Evolutionary conservation across 2,329 filamentous ascomycete species (phyloP), one percentile per base, ranked within the genome.

Genomic region (Pseudogymnoascus sp.): DNA sequence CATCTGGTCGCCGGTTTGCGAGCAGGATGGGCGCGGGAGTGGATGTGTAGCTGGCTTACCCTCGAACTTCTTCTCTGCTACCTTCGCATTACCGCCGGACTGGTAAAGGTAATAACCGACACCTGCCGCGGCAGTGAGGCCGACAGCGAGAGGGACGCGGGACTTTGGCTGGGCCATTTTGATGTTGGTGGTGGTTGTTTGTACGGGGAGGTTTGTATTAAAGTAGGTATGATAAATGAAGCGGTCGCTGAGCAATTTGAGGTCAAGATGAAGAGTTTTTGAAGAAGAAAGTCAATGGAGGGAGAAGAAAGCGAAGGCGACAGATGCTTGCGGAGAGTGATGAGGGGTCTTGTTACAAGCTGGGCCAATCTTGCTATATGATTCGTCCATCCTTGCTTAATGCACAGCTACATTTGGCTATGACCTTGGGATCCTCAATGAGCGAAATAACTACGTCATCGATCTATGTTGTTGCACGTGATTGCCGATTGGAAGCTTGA

Each of bases 51-150:
- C 55, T 15, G 25, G 78, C 86, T 51, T 78, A 96, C 93, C 84
- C 80, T 96, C 90, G 68, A 90, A 83, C 75, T 94, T 81, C 81
- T 93, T 90, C 82, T 92, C 85, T n/a, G 92, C 93, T 59, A 83
- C 85, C 76, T 89, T 90, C 60, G 91, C 82, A 74, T 86, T 84
- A 63, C 93, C 92, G 65, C 93, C 93, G 13, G 92, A 89, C 60
- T 78, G 81, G 81, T 96, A 99, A 66, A 97, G 83, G 80, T 97
- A 97, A 82, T 96, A 97, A 44, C 89, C 91, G 63, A 86, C 79
- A 66, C 86, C 88, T 69, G 84, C 84, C 33, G 82, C 87, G 67
- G 84, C 85, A 64, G 80, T 83, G 68, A 85, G 76, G 69, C 87
- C 88, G 69, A 88, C 72, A 69, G 79, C 71, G 42, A 74, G 71